Conservation (phyloP, 345 rosid species). For the Populus ilicifolia region DNA sequence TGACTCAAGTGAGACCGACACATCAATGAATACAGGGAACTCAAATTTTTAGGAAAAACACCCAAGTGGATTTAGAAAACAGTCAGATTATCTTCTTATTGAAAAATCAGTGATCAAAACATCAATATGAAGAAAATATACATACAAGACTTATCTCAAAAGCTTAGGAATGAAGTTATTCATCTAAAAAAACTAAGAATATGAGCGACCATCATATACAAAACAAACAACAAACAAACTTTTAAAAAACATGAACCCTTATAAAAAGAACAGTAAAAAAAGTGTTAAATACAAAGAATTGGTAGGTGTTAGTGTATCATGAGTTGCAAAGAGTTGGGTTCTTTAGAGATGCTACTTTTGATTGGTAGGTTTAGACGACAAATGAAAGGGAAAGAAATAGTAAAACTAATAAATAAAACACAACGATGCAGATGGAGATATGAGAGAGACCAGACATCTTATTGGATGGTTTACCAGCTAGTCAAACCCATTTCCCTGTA, state of each 20-base stretch:
- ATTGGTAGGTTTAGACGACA: background rate
- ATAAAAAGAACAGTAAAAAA: background rate
- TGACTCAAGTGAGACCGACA: background rate
- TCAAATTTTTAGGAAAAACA: background rate
- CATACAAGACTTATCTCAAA: background rate
- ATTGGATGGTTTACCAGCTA: slow-evolving; percentile 19
- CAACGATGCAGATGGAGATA: background rate
- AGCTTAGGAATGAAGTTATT: background rate
- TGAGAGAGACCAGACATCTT: background rate
- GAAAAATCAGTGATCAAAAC: background rate
- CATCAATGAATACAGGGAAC: background rate
- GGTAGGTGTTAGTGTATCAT: background rate
- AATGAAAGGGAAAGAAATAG: background rate
- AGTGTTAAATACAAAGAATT: background rate
- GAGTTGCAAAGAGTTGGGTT: background rate
- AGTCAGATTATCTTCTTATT: background rate
- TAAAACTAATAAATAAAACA: background rate
- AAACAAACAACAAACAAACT: background rate
- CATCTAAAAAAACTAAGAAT: too few species aligned
- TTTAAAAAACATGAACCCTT: background rate
- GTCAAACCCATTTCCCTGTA: slow-evolving; percentile 36
- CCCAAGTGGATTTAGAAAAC: background rate
- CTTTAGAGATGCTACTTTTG: background rate
- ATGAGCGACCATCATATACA: background rate
- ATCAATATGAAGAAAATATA: background rate